phyloP scores from a whole-genome alignment of 176 grass and related monocot genomes.

The Poa pratensis region DNA sequence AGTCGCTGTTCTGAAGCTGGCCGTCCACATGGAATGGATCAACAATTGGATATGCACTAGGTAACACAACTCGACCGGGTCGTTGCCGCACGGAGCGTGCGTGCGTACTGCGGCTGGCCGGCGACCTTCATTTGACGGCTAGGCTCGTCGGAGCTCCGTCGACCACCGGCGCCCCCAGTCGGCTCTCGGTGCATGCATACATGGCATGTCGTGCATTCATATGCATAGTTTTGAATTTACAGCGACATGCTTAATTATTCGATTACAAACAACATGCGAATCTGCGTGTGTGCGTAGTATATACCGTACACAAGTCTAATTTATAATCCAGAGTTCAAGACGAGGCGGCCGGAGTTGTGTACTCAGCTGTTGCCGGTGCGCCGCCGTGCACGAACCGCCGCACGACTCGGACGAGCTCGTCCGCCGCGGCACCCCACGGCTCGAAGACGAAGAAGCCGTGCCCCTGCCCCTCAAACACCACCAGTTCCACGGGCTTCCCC shows the following conservation, averaged over 20 bases:
- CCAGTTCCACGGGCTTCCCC: conserved; percentile 41
- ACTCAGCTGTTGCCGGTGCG: neutral
- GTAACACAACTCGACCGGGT: neutral
- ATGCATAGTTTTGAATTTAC: too few species aligned
- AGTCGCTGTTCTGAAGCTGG: neutral
- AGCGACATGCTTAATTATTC: too few species aligned
- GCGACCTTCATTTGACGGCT: neutral
- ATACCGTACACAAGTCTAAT: neutral
- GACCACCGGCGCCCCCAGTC: neutral
- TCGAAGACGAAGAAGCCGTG: conserved; percentile 45
- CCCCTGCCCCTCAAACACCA: conserved; percentile 30
- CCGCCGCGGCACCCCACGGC: conserved; percentile 26
- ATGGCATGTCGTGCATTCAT: too few species aligned
- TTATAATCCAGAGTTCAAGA: neutral
- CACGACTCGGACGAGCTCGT: conserved; percentile 25
- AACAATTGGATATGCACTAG: neutral
- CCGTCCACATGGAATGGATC: neutral
- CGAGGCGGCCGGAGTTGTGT: neutral
- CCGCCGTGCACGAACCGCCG: conserved; percentile 23
- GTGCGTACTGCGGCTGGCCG: neutral
- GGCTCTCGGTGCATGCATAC: neutral
- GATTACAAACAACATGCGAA: neutral
- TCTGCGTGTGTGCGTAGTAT: neutral
- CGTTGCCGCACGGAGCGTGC: neutral
- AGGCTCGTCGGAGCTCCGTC: neutral